Base-by-base conservation (phyloP, 2,329 filamentous ascomycete species). In the Amauroascus verrucosus region DNA sequence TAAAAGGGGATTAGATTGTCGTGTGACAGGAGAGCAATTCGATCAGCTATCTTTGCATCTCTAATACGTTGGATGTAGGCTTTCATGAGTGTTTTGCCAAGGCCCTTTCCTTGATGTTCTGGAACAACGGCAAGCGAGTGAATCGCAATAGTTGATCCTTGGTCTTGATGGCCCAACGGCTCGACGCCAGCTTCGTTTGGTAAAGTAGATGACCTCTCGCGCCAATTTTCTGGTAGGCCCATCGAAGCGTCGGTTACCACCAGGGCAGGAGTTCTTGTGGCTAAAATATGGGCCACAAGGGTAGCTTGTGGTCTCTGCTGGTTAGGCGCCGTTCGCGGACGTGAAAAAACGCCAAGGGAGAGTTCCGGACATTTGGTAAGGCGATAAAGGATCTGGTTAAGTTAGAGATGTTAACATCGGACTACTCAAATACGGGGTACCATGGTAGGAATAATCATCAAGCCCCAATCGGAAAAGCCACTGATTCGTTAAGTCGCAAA, bases 41-140 rank as follows among this genome's bases (percentile, higher is more conserved):
- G 78, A 61, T 89, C 82, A 2, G 82, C 86, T 46, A 87, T 77
- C 1, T 77, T 82, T 1, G 84, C 79, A 56, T 81, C 79, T 63
- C 81, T 82, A 70, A 93, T 84, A 51, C 86, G 79, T 65, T 90
- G 83, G 53, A 90, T 76, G 64, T 89, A 95, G 2, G 84, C 78
- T 67, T 81, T 83, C 72, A 95, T 75, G 56, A 94, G 71, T 18
- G 84, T 81, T 58, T 79, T 82, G 14, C 86, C 90, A 2, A 95
- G 74, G 1, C 87, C 85, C 54, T 82, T 81, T 32, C 80, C 76
- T 59, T 93, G 87, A 54, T 88, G 81, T 55, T 83, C 79, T 0
- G 87, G 88, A 52, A 85, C 75, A 5, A 95, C 83, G 16, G 86
- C 87, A 4, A 96, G 76, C 0, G 86, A 91, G 69, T 96, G 90